Evolutionary conservation across 495 filamentous ascomycete species (phyloP), one percentile per base, ranked within the genome.

Genomic region (Pseudoneurospora amorphoporcata): DNA sequence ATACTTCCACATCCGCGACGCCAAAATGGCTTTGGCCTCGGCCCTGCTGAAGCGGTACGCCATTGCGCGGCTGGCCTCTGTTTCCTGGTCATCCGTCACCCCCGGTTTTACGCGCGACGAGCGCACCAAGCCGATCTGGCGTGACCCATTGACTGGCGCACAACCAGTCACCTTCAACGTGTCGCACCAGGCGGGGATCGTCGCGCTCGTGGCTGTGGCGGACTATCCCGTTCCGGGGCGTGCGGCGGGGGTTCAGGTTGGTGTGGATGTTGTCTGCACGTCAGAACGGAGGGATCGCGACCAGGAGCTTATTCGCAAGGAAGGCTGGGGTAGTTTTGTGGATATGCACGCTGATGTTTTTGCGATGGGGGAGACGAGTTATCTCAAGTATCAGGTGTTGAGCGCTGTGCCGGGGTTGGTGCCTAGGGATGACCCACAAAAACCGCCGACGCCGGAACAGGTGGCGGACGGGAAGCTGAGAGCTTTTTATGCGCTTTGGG

Each of bases 401-500:
- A 40, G 69, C 16, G 73, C 72, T 29, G 74, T 76, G 43, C 72
- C 78, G 40, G 79, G 75, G 38, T 71, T 81, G 23, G 53, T 72
- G 23, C 68, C 72, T 35, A 14, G 19, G 47, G 47, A 5, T 58
- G 0, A 14, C 39, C 39, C 39, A 10, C 0, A 3, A 9, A 47
- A 29, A 35, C 72, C 73, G 29, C 72, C 72, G 32, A 73, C 73
- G 39, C 71, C 68, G 29, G 79, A 78, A 53, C 74, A 77, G 61
- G 71, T 75, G 3, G 45, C 74, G 4, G 82, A 83, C 68, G 80
- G 71, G 42, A 80, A 79, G 76, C 83, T 96, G 53, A 85, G 94
- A 3, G 83, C 89, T 6, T 98, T 98, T 80, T 97, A 95, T 77
- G 89, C 94, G 3, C 92, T 91, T 75, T 97, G 93, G 92, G 93